A percentile compares a stretch with the other conserved stretches of the same genome.
Evolutionary conservation across 176 grass and related monocot genomes (phyloP).

Genomic region (Elymus sibiricus): DNA sequence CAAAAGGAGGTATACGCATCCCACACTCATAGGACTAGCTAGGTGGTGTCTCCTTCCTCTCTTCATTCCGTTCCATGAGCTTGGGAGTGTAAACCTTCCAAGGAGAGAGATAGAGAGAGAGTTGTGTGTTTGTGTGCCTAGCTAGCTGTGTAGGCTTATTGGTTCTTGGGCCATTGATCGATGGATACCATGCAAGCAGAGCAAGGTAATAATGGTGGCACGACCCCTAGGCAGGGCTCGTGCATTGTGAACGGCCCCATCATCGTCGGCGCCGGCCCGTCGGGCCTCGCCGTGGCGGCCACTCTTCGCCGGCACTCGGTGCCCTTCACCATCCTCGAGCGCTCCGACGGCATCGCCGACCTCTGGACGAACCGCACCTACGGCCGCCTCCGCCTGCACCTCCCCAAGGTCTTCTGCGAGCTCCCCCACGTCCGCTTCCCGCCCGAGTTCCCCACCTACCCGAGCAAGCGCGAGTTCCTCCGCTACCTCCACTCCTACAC

Average conservation of each 20-base stretch:
- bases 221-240: constrained; percentile 4
- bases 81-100: background rate
- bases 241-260: constrained; percentile 59
- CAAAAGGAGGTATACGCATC: background rate
- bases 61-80: constrained; percentile 20
- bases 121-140: constrained; percentile 6
- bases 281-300: constrained; percentile 84
- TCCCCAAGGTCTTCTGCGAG: constrained; percentile 86
- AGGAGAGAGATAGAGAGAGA: background rate
- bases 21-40: background rate
- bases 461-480: constrained; percentile 77
- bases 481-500: constrained; percentile 77
- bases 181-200: constrained; percentile 16
- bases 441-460: constrained; percentile 62
- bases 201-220: background rate
- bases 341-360: constrained; percentile 69
- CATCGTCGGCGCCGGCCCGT: constrained; percentile 89
- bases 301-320: constrained; percentile 51
- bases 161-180: background rate
- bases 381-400: constrained; percentile 85
- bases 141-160: background rate
- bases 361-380: constrained; percentile 89
- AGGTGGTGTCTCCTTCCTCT: background rate
- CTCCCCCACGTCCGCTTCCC: constrained; percentile 80
- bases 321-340: constrained; percentile 74